phyloP scores from a whole-genome alignment of 108 stramenopile genomes.

The Cyclotella sp. region DNA sequence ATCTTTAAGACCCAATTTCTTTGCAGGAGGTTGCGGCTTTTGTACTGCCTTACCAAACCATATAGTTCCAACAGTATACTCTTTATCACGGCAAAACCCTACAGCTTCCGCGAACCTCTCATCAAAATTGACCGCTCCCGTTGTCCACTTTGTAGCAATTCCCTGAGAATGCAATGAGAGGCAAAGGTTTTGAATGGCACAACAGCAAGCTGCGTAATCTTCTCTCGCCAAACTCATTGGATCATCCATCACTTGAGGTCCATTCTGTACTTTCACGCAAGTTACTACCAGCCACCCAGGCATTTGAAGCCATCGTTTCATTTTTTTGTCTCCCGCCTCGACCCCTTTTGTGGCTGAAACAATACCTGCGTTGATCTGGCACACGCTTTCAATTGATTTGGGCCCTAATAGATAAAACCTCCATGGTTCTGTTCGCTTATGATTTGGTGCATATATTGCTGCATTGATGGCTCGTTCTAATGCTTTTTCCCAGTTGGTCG shows the following conservation, averaged over 20 bases:
- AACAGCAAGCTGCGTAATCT: conserved; percentile 67
- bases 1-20: conserved; percentile 40
- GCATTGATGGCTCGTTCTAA: conserved; percentile 45
- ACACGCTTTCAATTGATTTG: conserved; percentile 49
- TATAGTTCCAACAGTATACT: conserved; percentile 59
- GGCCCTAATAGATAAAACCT: conserved; percentile 56
- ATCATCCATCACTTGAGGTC: conserved; percentile 27
- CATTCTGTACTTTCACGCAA: conserved; percentile 22
- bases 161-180: conserved; percentile 53
- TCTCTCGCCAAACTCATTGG: conserved; percentile 49
- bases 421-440: conserved; percentile 67
- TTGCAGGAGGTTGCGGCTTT: conserved; percentile 26
- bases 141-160: conserved; percentile 70
- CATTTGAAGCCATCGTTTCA: conserved; percentile 56
- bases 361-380: conserved; percentile 49
- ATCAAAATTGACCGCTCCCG: conserved; percentile 66
- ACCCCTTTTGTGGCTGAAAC: conserved; percentile 40
- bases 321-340: conserved; percentile 38
- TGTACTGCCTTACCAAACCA: conserved; percentile 57
- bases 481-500: conserved; percentile 43
- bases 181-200: conserved; percentile 64
- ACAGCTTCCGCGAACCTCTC: conserved; percentile 37
- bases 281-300: conserved; percentile 69
- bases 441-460: conserved; percentile 62
- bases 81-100: conserved; percentile 36